These are phyloP conservation scores for Gardenia jasminoides DNA, from an alignment of 257 asterid species.

Conservation along the genomic window DNA sequence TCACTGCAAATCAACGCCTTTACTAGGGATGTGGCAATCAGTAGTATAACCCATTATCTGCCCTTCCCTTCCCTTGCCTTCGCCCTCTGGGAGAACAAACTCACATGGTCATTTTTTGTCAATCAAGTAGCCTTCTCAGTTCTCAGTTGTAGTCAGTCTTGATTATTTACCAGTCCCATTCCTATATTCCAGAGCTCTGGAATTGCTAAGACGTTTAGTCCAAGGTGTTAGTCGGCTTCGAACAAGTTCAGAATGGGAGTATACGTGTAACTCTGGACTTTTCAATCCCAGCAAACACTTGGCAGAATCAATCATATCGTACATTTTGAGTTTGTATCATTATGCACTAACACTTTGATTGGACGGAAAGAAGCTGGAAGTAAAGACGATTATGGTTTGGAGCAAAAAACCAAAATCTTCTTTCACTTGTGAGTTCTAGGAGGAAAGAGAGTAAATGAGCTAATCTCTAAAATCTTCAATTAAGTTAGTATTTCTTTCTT, in stretches of 20 bases:
- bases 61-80: neutral
- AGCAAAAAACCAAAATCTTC: too few relatives aligned
- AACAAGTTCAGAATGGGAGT: too few relatives aligned
- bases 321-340: neutral
- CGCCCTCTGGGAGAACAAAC: neutral
- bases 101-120: neutral
- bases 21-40: conserved; percentile 10
- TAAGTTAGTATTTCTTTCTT: too few relatives aligned
- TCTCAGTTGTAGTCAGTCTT: too few relatives aligned
- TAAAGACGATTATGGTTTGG: neutral
- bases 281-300: neutral
- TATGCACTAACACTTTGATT: too few relatives aligned
- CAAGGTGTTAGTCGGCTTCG: too few relatives aligned
- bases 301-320: neutral
- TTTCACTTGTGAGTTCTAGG: neutral
- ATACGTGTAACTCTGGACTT: too few relatives aligned
- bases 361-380: neutral
- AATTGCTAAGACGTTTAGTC: neutral
- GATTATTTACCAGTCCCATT: neutral
- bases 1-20: neutral
- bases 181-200: neutral
- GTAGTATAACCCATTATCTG: neutral
- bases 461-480: too few relatives aligned
- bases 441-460: too few relatives aligned
- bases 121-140: neutral